Base-by-base conservation (phyloP, 768 basidiomycete species). In the Psilocybe sp. region DNA sequence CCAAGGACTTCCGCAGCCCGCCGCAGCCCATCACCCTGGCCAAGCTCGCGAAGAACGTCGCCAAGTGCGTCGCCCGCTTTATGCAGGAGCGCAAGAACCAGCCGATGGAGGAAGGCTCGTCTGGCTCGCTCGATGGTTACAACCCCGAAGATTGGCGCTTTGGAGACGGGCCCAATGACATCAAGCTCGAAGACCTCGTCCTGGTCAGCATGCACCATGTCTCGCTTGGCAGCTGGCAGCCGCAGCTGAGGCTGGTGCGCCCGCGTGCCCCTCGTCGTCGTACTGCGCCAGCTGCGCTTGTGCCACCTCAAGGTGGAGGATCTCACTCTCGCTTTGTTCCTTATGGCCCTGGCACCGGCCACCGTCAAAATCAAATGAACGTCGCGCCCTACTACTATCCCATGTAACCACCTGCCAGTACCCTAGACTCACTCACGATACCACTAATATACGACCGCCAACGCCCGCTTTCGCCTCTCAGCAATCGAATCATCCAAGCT, bases 151-250 rank as follows among this genome's bases (percentile, higher is more conserved):
- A 87, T 60, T 60, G 61, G 9, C 65, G 69, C 20, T 91, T 91
- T n/a, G 85, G 85, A 13, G 57, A 63, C 12, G 69, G 67, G n/a
- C 61, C 64, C n/a, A 61, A 68, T 36, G 69, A 76, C 52, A 83
- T 90, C 65, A 76, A 64, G 34, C 68, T 86, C 4, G 85, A 85
- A 23, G 80, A 90, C 61, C 72, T 91, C 44, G 69, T 85, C 44
- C 78, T 91, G 40, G 84, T 91, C 56, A 85, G 86, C 57, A 80
- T 90, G 47, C 87, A 90, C 66, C 89, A 91, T 55, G 87, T 90
- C 45, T 89, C 87, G 11, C 81, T 87, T 67, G 88, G 89, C 10
- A 84, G 82, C 49, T 91, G 88, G 88, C 88, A 91, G 52, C 86
- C 87, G 16, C 87, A 90, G 49, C 67, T 90, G 40, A 77, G 86